phyloP scores from a whole-genome alignment of 441 rosid species.

The Adansonia rubrostipa region DNA sequence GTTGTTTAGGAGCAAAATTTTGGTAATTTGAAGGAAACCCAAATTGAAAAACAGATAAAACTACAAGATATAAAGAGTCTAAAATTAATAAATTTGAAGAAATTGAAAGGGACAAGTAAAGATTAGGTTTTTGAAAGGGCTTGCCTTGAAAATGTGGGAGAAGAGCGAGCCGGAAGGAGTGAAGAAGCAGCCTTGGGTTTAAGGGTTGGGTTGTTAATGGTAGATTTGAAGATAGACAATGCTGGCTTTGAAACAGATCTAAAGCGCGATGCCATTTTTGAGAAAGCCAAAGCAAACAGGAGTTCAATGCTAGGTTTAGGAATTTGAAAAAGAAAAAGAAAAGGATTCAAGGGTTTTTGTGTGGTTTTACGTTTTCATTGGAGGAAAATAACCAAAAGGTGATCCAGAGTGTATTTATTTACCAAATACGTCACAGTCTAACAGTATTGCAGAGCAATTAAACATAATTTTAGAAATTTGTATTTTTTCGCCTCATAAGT shows the following conservation, averaged over 20 bases:
- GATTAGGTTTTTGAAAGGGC: conserved; percentile 1
- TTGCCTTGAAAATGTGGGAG: conserved; percentile 54
- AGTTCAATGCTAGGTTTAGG: conserved; percentile 23
- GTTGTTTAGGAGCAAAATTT: not conserved
- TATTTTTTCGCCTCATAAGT: too few relatives aligned
- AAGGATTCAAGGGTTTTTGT: conserved; percentile 10
- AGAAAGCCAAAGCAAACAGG: not conserved
- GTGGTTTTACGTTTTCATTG: conserved; percentile 18
- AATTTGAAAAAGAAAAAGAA: not conserved
- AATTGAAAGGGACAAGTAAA: not conserved
- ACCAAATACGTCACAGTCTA: too few relatives aligned
- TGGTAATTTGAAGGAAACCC: conserved; percentile 20
- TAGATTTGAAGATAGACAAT: conserved; percentile 53
- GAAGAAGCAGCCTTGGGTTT: conserved; percentile 51
- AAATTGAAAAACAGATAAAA: not conserved
- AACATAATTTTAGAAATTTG: too few relatives aligned
- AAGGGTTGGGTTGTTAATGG: conserved; percentile 53
- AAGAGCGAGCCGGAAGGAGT: conserved; percentile 42
- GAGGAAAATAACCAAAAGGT: not conserved
- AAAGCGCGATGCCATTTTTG: conserved; percentile 73
- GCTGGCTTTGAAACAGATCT: conserved; percentile 69
- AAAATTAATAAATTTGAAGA: not conserved
- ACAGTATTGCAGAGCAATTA: too few relatives aligned
- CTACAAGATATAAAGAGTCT: not conserved
- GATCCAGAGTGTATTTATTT: not conserved